A percentile compares a stretch with the other conserved stretches of the same genome.
Evolutionary conservation across 768 basidiomycete species (phyloP).

Genomic region (Hydnomerulius pinastri): DNA sequence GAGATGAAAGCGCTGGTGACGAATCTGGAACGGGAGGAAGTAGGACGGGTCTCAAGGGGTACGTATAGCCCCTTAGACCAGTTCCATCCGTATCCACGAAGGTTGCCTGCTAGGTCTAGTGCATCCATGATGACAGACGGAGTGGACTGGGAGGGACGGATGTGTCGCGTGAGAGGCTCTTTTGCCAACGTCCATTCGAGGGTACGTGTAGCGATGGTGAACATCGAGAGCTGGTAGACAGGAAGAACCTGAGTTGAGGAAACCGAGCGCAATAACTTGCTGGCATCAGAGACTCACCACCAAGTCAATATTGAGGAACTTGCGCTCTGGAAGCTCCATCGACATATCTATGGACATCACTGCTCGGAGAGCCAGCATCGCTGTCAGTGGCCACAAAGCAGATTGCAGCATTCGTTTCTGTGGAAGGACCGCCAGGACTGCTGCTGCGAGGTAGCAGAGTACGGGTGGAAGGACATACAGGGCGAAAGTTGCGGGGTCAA

Average conservation of each 20-base stretch:
- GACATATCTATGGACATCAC: constrained; percentile 17
- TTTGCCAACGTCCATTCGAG: constrained; percentile 18
- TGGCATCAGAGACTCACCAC: constrained; percentile 5
- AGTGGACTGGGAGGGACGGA: constrained; percentile 3
- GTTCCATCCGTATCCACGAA: constrained; percentile 61
- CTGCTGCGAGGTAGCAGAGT: constrained; percentile 48
- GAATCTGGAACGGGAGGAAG: constrained; percentile 40
- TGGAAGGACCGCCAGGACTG: constrained; percentile 50
- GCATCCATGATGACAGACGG: constrained; percentile 36
- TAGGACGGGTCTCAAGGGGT: constrained; percentile 21
- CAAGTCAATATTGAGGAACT: constrained; percentile 9
- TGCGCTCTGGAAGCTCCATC: neutral
- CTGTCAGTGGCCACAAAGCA: constrained; percentile 46
- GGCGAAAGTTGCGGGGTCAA: constrained; percentile 35
- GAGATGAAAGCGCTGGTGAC: constrained; percentile 34
- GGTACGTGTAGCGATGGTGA: constrained; percentile 9
- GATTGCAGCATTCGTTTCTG: constrained; percentile 45
- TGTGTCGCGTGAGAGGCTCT: constrained; percentile 13
- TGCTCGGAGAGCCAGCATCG: constrained; percentile 44
- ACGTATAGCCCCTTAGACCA: constrained; percentile 42
- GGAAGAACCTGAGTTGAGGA: neutral
- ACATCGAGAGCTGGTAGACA: constrained; percentile 14
- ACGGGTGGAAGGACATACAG: constrained; percentile 43
- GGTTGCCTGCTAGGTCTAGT: constrained; percentile 47
- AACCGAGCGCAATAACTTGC: neutral